A percentile compares a stretch with the other conserved stretches of the same genome.
Conservation (phyloP, 768 basidiomycete species). For the Mycena rosella region DNA sequence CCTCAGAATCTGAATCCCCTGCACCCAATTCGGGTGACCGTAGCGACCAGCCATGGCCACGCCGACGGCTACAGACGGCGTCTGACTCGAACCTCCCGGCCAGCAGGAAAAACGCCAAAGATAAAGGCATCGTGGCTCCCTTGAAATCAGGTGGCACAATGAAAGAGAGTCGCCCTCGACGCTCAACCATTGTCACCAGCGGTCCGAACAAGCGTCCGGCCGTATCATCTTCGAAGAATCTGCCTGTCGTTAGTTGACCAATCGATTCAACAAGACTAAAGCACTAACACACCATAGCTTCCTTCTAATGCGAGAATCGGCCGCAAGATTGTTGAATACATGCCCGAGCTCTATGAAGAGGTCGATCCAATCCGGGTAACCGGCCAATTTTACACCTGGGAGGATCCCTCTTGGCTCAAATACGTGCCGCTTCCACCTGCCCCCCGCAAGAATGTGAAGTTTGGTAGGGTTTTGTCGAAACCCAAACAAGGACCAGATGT, state of each 20-base stretch:
- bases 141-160: slow-evolving; percentile 5
- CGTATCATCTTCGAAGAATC: not conserved
- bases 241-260: not conserved
- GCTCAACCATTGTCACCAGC: slow-evolving; percentile 16
- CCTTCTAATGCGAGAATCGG: not conserved
- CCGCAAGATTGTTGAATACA: slow-evolving; percentile 24
- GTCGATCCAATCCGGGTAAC: slow-evolving; percentile 17
- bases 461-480: slow-evolving; percentile 21
- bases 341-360: slow-evolving; percentile 31
- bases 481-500: slow-evolving; percentile 23
- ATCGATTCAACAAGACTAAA: not conserved
- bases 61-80: not conserved
- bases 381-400: slow-evolving; percentile 26
- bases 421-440: slow-evolving; percentile 28
- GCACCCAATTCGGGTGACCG: not conserved
- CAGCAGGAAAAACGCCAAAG: not conserved
- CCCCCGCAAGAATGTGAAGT: slow-evolving; percentile 20
- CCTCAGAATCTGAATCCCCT: not conserved
- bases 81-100: slow-evolving; percentile 21
- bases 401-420: slow-evolving; percentile 17
- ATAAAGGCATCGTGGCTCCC: not conserved
- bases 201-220: slow-evolving; percentile 4
- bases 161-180: slow-evolving; percentile 15
- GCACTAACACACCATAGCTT: not conserved
- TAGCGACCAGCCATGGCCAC: slow-evolving; percentile 1